These are phyloP conservation scores for Ustilago hordei DNA, from an alignment of 1,284 basidiomycete genomes.

Conservation along the genomic window DNA sequence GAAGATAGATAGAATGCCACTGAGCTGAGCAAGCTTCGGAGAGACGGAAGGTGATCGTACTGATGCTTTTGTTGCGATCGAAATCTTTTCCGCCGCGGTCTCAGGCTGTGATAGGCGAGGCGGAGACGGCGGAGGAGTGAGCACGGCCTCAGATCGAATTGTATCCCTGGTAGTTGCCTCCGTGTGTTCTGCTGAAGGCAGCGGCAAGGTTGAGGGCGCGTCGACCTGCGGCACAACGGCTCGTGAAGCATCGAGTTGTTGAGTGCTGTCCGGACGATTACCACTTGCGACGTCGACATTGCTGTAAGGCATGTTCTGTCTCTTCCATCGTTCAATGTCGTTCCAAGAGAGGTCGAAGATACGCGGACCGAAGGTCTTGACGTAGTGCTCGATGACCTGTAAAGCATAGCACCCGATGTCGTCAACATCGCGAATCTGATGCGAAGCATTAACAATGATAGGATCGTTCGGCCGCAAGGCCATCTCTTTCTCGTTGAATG, in stretches of 20 bases:
- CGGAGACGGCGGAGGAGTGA: neutral
- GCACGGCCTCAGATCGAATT: neutral
- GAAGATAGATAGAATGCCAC: neutral
- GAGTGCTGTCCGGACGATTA: neutral
- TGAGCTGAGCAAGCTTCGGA: constrained; percentile 14
- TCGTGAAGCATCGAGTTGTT: neutral
- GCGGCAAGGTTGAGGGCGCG: neutral
- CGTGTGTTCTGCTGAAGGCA: neutral
- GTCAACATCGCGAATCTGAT: constrained; percentile 2
- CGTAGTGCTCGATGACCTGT: neutral
- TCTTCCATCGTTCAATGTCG: constrained; percentile 15
- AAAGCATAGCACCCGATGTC: constrained; percentile 7
- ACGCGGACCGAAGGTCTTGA: constrained; percentile 8
- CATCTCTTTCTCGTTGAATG: constrained; percentile 7
- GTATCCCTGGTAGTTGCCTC: neutral
- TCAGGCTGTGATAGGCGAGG: neutral
- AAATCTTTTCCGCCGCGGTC: neutral
- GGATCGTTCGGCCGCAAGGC: constrained; percentile 2
- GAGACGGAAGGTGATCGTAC: neutral
- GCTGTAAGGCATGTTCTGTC: neutral
- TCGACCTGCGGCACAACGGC: neutral
- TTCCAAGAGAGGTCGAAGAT: constrained; percentile 8
- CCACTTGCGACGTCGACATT: neutral
- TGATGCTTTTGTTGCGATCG: neutral
- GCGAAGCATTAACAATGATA: neutral